Evolutionary conservation across 179 eudicot species (phyloP), one percentile per base, ranked within the genome.

Genomic region (Patellifolia procumbens): DNA sequence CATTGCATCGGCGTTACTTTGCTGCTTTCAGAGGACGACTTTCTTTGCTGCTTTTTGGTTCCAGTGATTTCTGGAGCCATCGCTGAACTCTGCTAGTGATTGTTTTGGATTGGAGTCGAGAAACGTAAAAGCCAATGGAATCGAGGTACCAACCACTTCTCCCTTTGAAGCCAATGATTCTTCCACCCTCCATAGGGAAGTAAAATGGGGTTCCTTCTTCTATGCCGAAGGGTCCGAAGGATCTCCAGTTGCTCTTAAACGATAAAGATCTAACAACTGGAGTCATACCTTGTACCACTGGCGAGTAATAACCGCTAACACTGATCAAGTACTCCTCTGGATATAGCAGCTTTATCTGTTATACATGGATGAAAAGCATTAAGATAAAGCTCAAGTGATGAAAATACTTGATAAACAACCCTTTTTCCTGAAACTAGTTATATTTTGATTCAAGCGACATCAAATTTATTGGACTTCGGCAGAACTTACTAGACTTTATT

Each of bases 141-240:
- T 90, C 95, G 8, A 90, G 45, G 31, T 74, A 90, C 91, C 92
- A 89, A 7, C 90, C 92, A 56, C 89, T 64, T 34, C 83, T 85
- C 66, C 92, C 95, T 73, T 81, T 86, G 60, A 90, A 80, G 6
- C 95, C 95, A 34, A 87, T 84, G 17, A 89, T 76, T 28, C 65
- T 70, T 28, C 85, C 88, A 43, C 89, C 92, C 34, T 90, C 92
- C 39, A 83, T 80, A 17, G 85, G 80, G 24, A 90, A 80, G 7
- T 81, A 75, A 74, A 90, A 90, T 6, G 91, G 91, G 16, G 83
- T 83, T 62, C 91, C 92, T 79, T 81, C 85, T 76, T 89, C 91
- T 1, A 78, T 78, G 13, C 95, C 95, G 49, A 58, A 90, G 0
- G 95, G 92, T 24, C 92, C 95, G 28, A 74, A 87, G 12, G 78